Base-by-base conservation (phyloP, 2,329 filamentous ascomycete species). In the Xylaria sp. region DNA sequence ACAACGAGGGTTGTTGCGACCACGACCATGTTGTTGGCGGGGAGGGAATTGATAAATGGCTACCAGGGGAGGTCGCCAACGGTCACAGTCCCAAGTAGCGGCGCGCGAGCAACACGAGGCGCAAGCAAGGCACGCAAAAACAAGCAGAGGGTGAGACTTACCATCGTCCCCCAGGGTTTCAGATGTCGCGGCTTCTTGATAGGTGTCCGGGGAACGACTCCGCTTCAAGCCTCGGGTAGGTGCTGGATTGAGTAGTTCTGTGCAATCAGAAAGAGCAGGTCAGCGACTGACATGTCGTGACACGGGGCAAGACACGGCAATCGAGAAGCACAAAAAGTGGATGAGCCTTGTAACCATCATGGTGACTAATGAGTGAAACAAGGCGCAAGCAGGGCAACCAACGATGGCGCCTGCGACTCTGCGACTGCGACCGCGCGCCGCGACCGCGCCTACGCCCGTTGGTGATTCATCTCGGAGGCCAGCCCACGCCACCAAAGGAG, bases 201-300 rank as follows among this genome's bases (percentile, higher is more conserved):
- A 89, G 68, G 80, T 83, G 76, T 92, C 89, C 76, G 92, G 91
- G 73, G 93, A 94, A 73, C 92, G 90, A 85, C 89, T 92, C 81
- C 93, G 89, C 85, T 97, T 97, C 76, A 91, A 83, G 75, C 92
- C 92, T 80, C 92, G 90, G 73, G 90, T 77, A 82, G 79, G 83
- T 85, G 68, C 66, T 71, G 81, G 84, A 75, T 82, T 82, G 80
- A 82, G 84, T 81, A 82, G 80, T 81, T 83, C 89, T 86, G 77
- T 82, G 67, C 66, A 73, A 75, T 74, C 58, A 76, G 64, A 72
- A 39, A 48, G 54, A 63, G 62, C 48, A 69, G 68, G 64, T 77
- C 66, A 77, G 76, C 64, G 72, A 74, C 69, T 63, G 67, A 65
- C 67, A 70, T 71, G 70, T 51, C 60, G 71, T 69, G 70, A 62